A percentile compares a stretch with the other conserved stretches of the same genome.
Evolutionary conservation across 768 basidiomycete species (phyloP).

Genomic region (Amanita rimosa): DNA sequence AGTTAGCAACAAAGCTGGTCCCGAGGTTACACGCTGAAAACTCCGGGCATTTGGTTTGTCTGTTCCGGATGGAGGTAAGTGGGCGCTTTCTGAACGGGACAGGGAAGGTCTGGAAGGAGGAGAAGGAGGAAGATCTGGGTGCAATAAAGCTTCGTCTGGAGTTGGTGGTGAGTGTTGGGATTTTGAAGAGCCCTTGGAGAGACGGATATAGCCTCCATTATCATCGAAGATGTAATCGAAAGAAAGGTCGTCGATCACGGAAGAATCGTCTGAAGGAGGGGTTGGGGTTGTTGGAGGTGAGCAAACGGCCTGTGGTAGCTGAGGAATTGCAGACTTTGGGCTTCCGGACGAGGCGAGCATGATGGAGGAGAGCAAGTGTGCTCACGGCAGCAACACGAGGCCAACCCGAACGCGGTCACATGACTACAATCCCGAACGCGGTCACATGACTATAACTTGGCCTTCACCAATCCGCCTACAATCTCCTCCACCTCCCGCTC

Average conservation of each 20-base stretch:
- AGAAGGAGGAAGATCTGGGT: conserved; percentile 29
- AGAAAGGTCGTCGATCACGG: conserved; percentile 50
- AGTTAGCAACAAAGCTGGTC: conserved; percentile 30
- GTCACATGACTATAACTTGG: conserved; percentile 25
- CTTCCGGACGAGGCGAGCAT: conserved; percentile 8
- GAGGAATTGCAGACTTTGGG: conserved; percentile 10
- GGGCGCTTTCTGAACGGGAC: conserved; percentile 57
- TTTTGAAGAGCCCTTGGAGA: conserved; percentile 41
- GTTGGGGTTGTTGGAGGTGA: conserved; percentile 34
- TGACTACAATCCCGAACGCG: conserved; percentile 18
- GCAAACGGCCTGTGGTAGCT: conserved; percentile 18
- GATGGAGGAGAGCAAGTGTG: conserved; percentile 1
- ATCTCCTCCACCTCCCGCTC: conserved; percentile 69
- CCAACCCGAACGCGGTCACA: conserved; percentile 7
- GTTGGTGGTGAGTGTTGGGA: conserved; percentile 35
- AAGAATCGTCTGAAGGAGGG: conserved; percentile 45
- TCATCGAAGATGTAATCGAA: conserved; percentile 53
- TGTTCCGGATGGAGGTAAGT: conserved; percentile 24
- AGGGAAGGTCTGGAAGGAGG: conserved; percentile 38
- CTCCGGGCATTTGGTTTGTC: conserved; percentile 30
- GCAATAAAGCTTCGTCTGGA: conserved; percentile 27
- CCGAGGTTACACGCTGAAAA: conserved; percentile 60
- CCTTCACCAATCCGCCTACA: conserved; percentile 31
- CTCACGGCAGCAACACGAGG: background rate
- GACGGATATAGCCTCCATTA: conserved; percentile 43